These are phyloP conservation scores for Colletotrichum theobromicola DNA, from an alignment of 2,329 filamentous ascomycete genomes.

Conservation along the genomic window DNA sequence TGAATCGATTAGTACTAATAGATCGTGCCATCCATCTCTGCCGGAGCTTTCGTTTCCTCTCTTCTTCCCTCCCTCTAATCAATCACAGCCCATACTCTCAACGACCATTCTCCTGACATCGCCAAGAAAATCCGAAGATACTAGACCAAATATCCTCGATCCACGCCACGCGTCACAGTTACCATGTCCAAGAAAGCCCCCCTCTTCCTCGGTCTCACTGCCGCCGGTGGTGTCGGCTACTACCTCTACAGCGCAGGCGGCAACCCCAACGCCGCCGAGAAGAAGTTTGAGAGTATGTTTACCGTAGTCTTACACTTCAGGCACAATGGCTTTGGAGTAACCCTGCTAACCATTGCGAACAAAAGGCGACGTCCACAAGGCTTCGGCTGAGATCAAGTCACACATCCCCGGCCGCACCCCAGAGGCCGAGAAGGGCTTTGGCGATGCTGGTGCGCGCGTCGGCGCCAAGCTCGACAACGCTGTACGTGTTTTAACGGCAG, in stretches of 20 bases:
- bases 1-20: conserved; percentile 20
- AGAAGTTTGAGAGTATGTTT: conserved; percentile 79
- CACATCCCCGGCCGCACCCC: conserved; percentile 68
- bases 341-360: neutral
- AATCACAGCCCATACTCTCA: neutral
- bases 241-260: conserved; percentile 92
- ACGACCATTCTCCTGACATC: neutral
- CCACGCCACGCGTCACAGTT: conserved; percentile 4
- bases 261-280: conserved; percentile 80
- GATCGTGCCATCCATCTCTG: conserved; percentile 4
- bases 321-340: neutral
- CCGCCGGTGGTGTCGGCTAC: conserved; percentile 77
- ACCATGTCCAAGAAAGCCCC: conserved; percentile 54
- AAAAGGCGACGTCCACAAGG: conserved; percentile 77
- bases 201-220: conserved; percentile 63
- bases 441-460: conserved; percentile 48
- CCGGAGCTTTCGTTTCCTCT: neutral
- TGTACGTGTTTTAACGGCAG: conserved; percentile 55
- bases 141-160: neutral
- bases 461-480: conserved; percentile 72
- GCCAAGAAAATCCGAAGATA: neutral
- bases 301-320: neutral
- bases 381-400: conserved; percentile 69
- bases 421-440: conserved; percentile 68
- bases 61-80: neutral